These are phyloP conservation scores for Globisporangium nunn DNA, from an alignment of 352 stramenopile species.

Conservation along the genomic window DNA sequence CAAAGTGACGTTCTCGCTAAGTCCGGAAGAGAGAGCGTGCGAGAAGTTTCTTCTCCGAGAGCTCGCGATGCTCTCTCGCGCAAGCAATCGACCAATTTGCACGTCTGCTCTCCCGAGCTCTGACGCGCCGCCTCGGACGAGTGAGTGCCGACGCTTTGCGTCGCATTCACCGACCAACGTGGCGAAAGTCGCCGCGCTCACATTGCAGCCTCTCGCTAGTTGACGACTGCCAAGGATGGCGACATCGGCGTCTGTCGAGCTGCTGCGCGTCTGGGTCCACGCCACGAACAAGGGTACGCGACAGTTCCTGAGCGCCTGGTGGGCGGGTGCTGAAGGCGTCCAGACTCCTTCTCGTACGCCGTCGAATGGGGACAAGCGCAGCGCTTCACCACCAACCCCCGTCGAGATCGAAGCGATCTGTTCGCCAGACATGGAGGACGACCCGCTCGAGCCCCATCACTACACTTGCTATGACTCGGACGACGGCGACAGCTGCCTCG, in stretches of 20 bases:
- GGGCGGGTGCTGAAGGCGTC: neutral
- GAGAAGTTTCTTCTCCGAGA: no score
- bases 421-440: conserved; percentile 4
- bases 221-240: neutral
- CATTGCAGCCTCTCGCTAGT: neutral
- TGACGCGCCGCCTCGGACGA: no score
- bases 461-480: conserved; percentile 13
- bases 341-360: neutral
- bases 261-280: conserved; percentile 7
- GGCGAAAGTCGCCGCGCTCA: neutral
- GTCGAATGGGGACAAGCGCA: neutral
- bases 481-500: neutral
- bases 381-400: neutral
- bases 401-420: conserved; percentile 2
- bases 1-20: no score
- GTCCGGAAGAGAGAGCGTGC: no score
- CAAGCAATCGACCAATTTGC: no score
- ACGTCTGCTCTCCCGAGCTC: no score
- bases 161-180: no score
- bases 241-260: neutral
- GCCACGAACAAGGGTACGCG: conserved; percentile 7
- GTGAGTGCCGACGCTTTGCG: no score
- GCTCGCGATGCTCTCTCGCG: no score
- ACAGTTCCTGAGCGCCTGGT: conserved; percentile 4
- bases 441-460: conserved; percentile 1